Evolutionary conservation across 2,329 filamentous ascomycete species (phyloP).

Genomic region (Niveomyces coronatus): DNA sequence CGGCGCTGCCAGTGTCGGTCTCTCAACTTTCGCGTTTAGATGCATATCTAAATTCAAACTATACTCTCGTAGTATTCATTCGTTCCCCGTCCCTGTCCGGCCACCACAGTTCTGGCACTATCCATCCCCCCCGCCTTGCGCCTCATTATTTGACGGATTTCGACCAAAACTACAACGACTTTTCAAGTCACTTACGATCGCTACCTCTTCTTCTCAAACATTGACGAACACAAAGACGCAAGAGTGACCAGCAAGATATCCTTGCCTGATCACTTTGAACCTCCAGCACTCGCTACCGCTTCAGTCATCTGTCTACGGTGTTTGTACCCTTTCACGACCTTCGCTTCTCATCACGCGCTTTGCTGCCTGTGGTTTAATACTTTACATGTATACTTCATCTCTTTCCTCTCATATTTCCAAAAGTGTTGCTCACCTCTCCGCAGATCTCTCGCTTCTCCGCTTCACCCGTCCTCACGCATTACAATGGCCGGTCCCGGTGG

Average conservation of each 20-base stretch:
- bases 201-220: slow-evolving; percentile 19
- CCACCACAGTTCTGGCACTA: not conserved
- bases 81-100: not conserved
- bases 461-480: slow-evolving; percentile 9
- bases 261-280: not conserved
- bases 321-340: slow-evolving; percentile 23
- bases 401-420: not conserved
- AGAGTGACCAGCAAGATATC: too few relatives aligned
- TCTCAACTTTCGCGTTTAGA: slow-evolving; percentile 1
- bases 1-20: not conserved
- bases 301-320: too few relatives aligned
- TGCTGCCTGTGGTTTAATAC: slow-evolving; percentile 15
- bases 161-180: slow-evolving; percentile 5
- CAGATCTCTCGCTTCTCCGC: slow-evolving; percentile 21
- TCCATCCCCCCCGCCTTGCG: slow-evolving; percentile 2
- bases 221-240: not conserved
- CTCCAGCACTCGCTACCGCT: not conserved
- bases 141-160: too few relatives aligned
- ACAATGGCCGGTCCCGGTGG: slow-evolving; percentile 89
- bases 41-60: slow-evolving; percentile 5
- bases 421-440: not conserved
- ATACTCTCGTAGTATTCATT: slow-evolving; percentile 1
- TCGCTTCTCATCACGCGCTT: slow-evolving; percentile 28
- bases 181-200: slow-evolving; percentile 23
- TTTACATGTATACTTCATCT: slow-evolving; percentile 19